These are phyloP conservation scores for Pythium oligandrum DNA, from an alignment of 352 stramenopile genomes.

Conservation along the genomic window DNA sequence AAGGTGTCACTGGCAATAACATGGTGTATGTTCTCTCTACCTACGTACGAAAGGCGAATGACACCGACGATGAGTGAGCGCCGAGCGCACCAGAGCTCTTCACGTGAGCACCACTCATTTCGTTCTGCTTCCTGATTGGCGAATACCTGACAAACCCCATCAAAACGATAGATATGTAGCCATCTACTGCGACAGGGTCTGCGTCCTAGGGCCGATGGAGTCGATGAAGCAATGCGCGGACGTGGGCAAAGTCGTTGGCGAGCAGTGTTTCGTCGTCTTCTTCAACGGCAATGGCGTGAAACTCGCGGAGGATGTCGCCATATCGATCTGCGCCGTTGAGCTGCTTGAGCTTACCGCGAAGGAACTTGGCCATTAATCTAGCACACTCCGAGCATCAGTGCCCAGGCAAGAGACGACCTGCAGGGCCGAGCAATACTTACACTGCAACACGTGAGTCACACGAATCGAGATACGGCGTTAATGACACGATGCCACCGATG, in stretches of 20 bases:
- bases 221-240: slow-evolving; percentile 25
- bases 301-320: slow-evolving; percentile 26
- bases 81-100: too few relatives aligned
- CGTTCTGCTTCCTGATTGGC: slow-evolving; percentile 3
- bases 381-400: too few relatives aligned
- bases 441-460: slow-evolving; percentile 45
- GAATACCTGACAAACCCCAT: background rate
- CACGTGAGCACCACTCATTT: too few relatives aligned
- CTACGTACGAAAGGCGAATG: too few relatives aligned
- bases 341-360: slow-evolving; percentile 28
- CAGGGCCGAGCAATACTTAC: slow-evolving; percentile 14
- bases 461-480: slow-evolving; percentile 26
- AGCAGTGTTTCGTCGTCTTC: slow-evolving; percentile 30
- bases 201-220: slow-evolving; percentile 1
- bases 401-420: too few relatives aligned
- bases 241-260: slow-evolving; percentile 32
- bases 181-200: background rate
- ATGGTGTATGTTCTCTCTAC: too few relatives aligned
- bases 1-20: too few relatives aligned
- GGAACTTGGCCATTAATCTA: slow-evolving; percentile 22
- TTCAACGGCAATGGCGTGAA: slow-evolving; percentile 37
- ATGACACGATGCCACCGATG: slow-evolving; percentile 10
- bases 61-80: too few relatives aligned
- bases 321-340: slow-evolving; percentile 22
- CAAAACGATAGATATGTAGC: too few relatives aligned